These are phyloP conservation scores for Citrullus colocynthis DNA, from an alignment of 306 rosid genomes.

Conservation along the genomic window DNA sequence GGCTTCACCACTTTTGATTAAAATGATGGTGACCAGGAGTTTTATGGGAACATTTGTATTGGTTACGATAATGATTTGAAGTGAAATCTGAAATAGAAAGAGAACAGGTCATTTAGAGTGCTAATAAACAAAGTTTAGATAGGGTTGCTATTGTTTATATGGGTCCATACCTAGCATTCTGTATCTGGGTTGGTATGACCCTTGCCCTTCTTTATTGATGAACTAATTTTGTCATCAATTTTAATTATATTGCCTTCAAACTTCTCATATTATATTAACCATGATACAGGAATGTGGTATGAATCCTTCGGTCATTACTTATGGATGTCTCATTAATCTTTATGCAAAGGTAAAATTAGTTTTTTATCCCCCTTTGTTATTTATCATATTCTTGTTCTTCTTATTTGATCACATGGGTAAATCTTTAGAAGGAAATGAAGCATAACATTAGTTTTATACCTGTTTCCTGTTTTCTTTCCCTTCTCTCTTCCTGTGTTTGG, in stretches of 20 bases:
- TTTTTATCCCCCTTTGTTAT: not conserved
- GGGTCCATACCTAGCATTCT: not conserved
- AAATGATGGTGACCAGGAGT: not conserved
- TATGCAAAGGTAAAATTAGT: conserved; percentile 52
- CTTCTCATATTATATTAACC: conserved; percentile 7
- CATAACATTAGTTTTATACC: not conserved
- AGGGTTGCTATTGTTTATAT: not conserved
- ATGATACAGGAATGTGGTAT: conserved; percentile 78
- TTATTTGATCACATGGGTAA: not conserved
- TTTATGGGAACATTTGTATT: not conserved
- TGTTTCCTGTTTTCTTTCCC: not conserved
- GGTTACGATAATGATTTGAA: not conserved
- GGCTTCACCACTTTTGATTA: not conserved
- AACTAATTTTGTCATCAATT: not conserved
- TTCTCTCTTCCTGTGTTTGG: not conserved
- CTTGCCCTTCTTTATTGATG: not conserved
- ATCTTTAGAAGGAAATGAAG: not conserved
- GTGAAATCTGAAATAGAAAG: not conserved
- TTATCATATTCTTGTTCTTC: not conserved
- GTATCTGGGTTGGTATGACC: not conserved
- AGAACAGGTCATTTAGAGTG: not conserved
- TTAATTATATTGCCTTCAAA: not conserved
- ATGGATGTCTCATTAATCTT: conserved; percentile 88
- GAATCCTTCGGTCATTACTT: conserved; percentile 77
- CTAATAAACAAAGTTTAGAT: not conserved